Conservation (phyloP, 1,284 basidiomycete species). For the Melampsora allii-populina region DNA sequence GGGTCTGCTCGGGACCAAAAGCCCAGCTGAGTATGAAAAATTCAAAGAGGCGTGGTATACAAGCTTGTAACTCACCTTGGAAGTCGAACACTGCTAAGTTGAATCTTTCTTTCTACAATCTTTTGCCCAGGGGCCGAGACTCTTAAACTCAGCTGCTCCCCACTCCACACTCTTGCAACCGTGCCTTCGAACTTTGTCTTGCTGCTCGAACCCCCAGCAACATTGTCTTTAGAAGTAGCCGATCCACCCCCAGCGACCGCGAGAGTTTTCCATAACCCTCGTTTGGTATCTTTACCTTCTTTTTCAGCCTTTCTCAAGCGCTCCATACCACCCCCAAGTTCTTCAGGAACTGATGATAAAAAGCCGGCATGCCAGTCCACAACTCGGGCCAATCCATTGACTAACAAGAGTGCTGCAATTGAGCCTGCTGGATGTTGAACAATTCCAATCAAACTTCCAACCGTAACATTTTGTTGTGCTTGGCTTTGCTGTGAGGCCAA, state of each 20-base stretch:
- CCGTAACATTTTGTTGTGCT: conserved; percentile 62
- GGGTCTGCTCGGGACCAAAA: conserved; percentile 55
- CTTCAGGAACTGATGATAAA: conserved; percentile 60
- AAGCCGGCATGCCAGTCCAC: conserved; percentile 98
- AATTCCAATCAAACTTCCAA: conserved; percentile 83
- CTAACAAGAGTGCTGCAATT: conserved; percentile 83
- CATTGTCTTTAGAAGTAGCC: neutral
- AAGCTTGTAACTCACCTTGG: conserved; percentile 9
- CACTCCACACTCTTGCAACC: conserved; percentile 84
- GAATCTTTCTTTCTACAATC: conserved; percentile 67
- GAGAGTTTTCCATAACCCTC: conserved; percentile 66
- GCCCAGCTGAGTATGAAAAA: conserved; percentile 50
- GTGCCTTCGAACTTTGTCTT: conserved; percentile 67
- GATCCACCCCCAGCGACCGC: conserved; percentile 47
- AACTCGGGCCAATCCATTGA: conserved; percentile 79
- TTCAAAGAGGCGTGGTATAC: conserved; percentile 9
- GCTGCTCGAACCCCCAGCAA: conserved; percentile 3
- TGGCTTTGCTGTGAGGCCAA: conserved; percentile 71
- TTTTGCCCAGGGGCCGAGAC: conserved; percentile 63
- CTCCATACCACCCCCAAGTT: conserved; percentile 61
- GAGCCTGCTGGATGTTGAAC: conserved; percentile 91
- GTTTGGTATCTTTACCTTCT: conserved; percentile 46
- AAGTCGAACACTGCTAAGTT: conserved; percentile 57
- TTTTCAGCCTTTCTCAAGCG: conserved; percentile 79
- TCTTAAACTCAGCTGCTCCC: conserved; percentile 76